phyloP scores from a whole-genome alignment of 768 basidiomycete genomes.

The Trametes elegans region DNA sequence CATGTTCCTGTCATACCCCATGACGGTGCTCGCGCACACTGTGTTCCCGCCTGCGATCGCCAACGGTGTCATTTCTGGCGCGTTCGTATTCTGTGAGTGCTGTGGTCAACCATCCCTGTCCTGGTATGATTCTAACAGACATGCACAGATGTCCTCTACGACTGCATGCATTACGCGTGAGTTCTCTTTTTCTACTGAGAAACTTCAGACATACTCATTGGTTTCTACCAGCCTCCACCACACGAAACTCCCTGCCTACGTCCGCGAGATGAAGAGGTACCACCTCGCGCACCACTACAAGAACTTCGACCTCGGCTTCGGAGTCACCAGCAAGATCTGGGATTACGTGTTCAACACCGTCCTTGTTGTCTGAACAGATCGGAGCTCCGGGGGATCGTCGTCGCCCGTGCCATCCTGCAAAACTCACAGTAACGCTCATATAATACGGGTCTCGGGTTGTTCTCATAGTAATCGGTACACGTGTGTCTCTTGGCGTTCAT shows the following conservation, averaged over 20 bases:
- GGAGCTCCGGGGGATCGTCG: background rate
- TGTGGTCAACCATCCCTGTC: no score
- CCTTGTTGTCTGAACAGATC: constrained; percentile 48
- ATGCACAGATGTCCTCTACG: constrained; percentile 70
- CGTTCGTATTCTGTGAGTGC: constrained; percentile 66
- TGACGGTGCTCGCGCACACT: constrained; percentile 79
- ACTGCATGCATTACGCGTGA: constrained; percentile 90
- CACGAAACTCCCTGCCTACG: constrained; percentile 78
- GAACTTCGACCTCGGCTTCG: constrained; percentile 96
- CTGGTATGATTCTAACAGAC: background rate
- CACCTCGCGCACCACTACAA: constrained; percentile 98
- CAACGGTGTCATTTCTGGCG: constrained; percentile 88
- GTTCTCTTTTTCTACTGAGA: constrained; percentile 27
- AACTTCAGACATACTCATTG: background rate
- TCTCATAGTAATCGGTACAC: background rate
- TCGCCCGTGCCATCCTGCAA: background rate
- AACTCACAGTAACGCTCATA: background rate
- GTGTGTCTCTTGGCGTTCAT: constrained; percentile 4
- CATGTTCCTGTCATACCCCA: constrained; percentile 70
- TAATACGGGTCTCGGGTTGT: constrained; percentile 3
- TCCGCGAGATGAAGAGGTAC: constrained; percentile 94
- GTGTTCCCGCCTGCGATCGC: constrained; percentile 84
- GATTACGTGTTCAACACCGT: constrained; percentile 88
- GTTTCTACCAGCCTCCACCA: constrained; percentile 65
- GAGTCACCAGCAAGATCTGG: constrained; percentile 97